Evolutionary conservation across 805 yeast species (phyloP).

Genomic region (Zygotorulaspora sp.): DNA sequence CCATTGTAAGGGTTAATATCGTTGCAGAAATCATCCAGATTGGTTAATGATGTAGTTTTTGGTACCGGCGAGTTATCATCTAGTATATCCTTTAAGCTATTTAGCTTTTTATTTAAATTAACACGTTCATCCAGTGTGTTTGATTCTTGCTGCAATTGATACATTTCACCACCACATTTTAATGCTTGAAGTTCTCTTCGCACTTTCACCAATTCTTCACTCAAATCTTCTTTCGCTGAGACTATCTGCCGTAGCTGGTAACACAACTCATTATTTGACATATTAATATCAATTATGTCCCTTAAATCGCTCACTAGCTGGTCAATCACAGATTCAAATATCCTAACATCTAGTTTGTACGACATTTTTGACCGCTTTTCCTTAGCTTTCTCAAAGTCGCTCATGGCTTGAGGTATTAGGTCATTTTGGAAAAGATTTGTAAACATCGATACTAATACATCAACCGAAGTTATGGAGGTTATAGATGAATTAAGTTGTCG

Average conservation of each 20-base stretch:
- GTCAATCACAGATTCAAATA: conserved; percentile 21
- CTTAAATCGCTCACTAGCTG: conserved; percentile 23
- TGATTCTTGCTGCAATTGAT: conserved; percentile 17
- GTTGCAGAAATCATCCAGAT: conserved; percentile 11
- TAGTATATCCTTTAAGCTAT: conserved; percentile 11
- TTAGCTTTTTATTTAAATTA: conserved; percentile 14
- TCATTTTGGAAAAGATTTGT: conserved; percentile 21
- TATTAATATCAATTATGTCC: conserved; percentile 31
- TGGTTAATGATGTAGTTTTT: conserved; percentile 2
- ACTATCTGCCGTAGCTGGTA: conserved; percentile 22
- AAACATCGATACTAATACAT: conserved; percentile 21
- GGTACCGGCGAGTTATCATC: conserved; percentile 4
- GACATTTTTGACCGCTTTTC: conserved; percentile 17
- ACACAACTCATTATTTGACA: conserved; percentile 31
- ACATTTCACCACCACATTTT: conserved; percentile 18
- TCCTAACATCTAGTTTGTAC: conserved; percentile 28
- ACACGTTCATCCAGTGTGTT: conserved; percentile 13
- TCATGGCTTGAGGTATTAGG: conserved; percentile 25
- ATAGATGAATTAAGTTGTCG: conserved; percentile 23
- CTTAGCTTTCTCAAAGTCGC: conserved; percentile 18
- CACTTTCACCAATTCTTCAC: conserved; percentile 16
- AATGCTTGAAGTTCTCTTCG: conserved; percentile 15
- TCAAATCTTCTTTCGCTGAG: conserved; percentile 15
- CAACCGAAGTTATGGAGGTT: conserved; percentile 27
- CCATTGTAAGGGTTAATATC: conserved; percentile 23